Conservation (phyloP, 306 rosid genomes). For the Urtica urens region DNA sequence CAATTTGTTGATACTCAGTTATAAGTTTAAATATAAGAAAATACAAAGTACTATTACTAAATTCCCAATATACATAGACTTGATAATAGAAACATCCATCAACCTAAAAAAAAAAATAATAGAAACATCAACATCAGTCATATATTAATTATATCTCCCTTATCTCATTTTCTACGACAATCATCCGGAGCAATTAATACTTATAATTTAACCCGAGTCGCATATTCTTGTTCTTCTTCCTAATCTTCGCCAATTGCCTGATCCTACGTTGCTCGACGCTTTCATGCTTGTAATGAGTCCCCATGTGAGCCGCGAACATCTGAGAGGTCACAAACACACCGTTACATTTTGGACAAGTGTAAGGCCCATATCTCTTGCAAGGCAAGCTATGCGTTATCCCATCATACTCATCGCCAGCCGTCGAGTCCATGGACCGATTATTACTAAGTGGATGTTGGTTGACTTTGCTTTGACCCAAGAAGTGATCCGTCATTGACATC, state of each 20-base stretch:
- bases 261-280: conserved; percentile 1
- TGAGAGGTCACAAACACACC: conserved; percentile 8
- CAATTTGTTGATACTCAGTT: no score
- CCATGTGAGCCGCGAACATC: conserved; percentile 21
- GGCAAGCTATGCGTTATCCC: conserved; percentile 21
- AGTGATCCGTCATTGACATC: conserved; percentile 2
- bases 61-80: no score
- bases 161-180: no score
- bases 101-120: no score
- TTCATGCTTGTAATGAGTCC: conserved; percentile 21
- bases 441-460: background rate
- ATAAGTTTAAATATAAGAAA: no score
- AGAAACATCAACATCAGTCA: no score
- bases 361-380: conserved; percentile 21
- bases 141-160: no score
- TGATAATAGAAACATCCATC: no score
- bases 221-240: background rate
- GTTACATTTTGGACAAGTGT: conserved; percentile 19
- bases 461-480: background rate
- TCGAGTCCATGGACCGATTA: background rate
- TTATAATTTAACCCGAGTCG: no score
- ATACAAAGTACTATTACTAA: no score
- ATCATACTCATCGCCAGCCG: background rate
- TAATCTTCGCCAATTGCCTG: conserved; percentile 10
- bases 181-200: no score